Base-by-base conservation (phyloP, 2,329 filamentous ascomycete genomes). In the Pseudocercospora fuligena region DNA sequence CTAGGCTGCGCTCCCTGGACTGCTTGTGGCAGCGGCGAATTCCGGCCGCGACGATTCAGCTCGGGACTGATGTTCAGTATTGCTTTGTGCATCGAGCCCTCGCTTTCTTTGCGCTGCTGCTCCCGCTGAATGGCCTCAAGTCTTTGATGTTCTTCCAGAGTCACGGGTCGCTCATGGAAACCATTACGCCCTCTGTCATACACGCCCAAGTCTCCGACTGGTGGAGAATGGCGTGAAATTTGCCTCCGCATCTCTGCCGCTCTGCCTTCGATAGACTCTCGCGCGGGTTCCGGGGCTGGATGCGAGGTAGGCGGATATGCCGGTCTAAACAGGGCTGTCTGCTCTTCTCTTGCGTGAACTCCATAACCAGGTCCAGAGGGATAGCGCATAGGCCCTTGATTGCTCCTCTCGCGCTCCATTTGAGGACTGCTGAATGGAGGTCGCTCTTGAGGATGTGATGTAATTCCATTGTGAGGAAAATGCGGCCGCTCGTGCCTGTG, bases 1-100 rank as follows among this genome's bases (percentile, higher is more conserved):
- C 93, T 91, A 16, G 90, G 88, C 77, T 97, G 94, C 1, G 92
- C 94, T 23, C 94, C 94, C 76, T 97, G 94, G 0, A 97, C 94
- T 23, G 94, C 94, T 78, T 97, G 94, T 0, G 94, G 94, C 16
- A 97, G 82, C 1, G 94, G 94, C 8, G 94, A 97, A 46, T 93
- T 86, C 58, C 94, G 89, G 1, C 94, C 94, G 61, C 92, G 89
- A 75, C 93, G 93, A 66, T 90, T 89, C 65, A 92, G 90, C 73
- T 96, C 92, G 14, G 84, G 80, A 51, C 86, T 85, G 11, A 97
- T 86, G 2, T 88, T 89, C n/a, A 97, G 82, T 51, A 97, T 84
- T 43, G 87, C 89, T 68, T 91, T 85, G 46, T 74, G 74, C 1
- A 72, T 66, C 84, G 88, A 71, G 9, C 73, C 69, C 36, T 77